These are phyloP conservation scores for Avena insularis DNA, from an alignment of 176 grass and related monocot species.

Conservation along the genomic window DNA sequence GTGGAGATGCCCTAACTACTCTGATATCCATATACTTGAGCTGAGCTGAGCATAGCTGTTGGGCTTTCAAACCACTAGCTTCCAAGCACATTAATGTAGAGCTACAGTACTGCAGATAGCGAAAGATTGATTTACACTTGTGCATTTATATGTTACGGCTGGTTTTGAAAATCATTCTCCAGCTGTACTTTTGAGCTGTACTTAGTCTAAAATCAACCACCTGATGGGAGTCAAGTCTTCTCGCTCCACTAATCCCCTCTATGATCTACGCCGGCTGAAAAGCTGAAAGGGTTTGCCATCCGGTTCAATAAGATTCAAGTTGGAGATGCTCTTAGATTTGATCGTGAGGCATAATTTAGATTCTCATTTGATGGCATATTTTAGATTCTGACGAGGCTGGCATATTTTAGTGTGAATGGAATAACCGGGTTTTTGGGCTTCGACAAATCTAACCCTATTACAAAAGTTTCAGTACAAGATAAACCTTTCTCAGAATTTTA, in stretches of 20 bases:
- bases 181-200: constrained; percentile 34
- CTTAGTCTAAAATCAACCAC: constrained; percentile 37
- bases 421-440: no score
- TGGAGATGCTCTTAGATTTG: no score
- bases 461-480: no score
- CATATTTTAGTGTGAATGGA: no score
- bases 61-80: constrained; percentile 31
- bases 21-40: not conserved
- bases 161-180: constrained; percentile 36
- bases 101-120: not conserved
- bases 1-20: no score
- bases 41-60: constrained; percentile 27
- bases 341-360: no score
- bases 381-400: no score
- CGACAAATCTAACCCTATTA: no score
- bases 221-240: constrained; percentile 19
- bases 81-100: constrained; percentile 29
- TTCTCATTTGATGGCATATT: no score
- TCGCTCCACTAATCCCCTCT: not conserved
- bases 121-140: constrained; percentile 4
- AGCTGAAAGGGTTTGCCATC: constrained; percentile 14
- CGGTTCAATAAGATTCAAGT: not conserved
- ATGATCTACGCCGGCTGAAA: constrained; percentile 5
- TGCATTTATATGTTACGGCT: constrained; percentile 35
- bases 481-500: no score